A percentile compares a stretch with the other conserved stretches of the same genome.
phyloP scores from a whole-genome alignment of 371 early-diverging fungal species.

The Mucor mucedo region DNA sequence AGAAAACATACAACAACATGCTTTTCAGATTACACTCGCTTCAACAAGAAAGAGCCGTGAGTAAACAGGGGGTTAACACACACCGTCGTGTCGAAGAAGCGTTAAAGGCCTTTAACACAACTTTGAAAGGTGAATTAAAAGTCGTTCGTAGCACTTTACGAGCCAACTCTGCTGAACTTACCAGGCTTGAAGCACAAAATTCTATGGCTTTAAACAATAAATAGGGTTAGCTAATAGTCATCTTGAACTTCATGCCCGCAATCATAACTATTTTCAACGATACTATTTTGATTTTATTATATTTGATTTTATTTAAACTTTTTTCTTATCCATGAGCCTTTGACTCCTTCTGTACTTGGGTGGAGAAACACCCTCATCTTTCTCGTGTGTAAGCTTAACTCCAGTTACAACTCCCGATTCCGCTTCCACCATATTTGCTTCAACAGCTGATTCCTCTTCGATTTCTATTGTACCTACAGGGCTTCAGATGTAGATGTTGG shows the following conservation, averaged over 20 bases:
- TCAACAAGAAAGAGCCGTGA: slow-evolving; percentile 16
- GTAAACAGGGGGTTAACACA: background rate
- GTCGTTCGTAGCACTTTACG: background rate
- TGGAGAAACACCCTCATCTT: background rate
- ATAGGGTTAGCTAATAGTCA: too few species aligned
- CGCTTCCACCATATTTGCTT: background rate
- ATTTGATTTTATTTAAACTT: background rate
- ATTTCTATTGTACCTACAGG: background rate
- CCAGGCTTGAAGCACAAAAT: slow-evolving; percentile 22
- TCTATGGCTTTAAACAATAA: slow-evolving; percentile 27
- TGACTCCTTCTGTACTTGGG: background rate
- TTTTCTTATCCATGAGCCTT: background rate
- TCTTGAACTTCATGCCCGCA: too few species aligned
- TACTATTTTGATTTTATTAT: background rate
- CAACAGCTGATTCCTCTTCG: background rate
- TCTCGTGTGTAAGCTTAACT: background rate
- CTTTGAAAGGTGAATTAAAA: slow-evolving; percentile 13
- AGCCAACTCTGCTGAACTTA: slow-evolving; percentile 15
- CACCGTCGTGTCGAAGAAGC: slow-evolving; percentile 1
- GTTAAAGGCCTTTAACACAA: slow-evolving; percentile 8
- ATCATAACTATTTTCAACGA: background rate
- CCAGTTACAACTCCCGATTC: background rate
- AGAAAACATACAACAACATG: slow-evolving; percentile 11
- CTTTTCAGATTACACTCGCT: slow-evolving; percentile 15
- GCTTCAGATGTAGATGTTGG: background rate